Evolutionary conservation across 2,329 filamentous ascomycete genomes (phyloP), one percentile per base, ranked within the genome.

Genomic region (Plectosphaerella sp.): DNA sequence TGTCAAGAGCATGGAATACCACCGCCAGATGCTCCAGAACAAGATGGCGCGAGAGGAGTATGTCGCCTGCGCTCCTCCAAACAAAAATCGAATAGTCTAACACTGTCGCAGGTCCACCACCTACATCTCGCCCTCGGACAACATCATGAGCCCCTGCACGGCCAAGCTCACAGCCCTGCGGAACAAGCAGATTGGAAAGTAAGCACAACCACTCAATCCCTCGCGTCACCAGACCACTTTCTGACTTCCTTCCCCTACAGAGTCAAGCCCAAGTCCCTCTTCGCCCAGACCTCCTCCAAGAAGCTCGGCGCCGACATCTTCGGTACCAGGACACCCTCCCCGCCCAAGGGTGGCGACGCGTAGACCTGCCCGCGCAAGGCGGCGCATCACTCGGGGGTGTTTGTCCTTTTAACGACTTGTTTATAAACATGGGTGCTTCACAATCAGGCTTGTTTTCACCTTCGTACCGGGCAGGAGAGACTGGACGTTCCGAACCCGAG

Each of bases 111-210:
- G 73, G 49, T 62, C 69, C 45, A 73, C 77, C 61, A 74, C 79
- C 59, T 93, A 92, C 72, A 77, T 92, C 67, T 92, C 88, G 16
- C 90, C 90, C 3, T 92, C 88, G n/a, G 90, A 95, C 70, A 85
- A 84, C 71, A 92, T 95, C 75, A 89, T 91, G 85, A 91, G 87
- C 62, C 90, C 90, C 36, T 91, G 89, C 70, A 88, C 86, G 16
- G 86, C 88, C 69, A 94, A 94, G 79, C 81, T 94, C 62, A 87
- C 80, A 57, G 86, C 87, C 41, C 83, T 92, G 70, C 88, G 89
- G 72, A 89, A 83, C 73, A 91, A 91, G 76, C 86, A 90, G 64
- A 85, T 85, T 57, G 80, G 80, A 72, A 93, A 91, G 87, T 90
- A 77, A 66, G 82, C 78, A 6, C 18, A 47, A 22, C 22, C 10